Evolutionary conservation across 192 early-diverging fungal genomes (phyloP), one percentile per base, ranked within the genome.

Genomic region (Thamnidium elegans): DNA sequence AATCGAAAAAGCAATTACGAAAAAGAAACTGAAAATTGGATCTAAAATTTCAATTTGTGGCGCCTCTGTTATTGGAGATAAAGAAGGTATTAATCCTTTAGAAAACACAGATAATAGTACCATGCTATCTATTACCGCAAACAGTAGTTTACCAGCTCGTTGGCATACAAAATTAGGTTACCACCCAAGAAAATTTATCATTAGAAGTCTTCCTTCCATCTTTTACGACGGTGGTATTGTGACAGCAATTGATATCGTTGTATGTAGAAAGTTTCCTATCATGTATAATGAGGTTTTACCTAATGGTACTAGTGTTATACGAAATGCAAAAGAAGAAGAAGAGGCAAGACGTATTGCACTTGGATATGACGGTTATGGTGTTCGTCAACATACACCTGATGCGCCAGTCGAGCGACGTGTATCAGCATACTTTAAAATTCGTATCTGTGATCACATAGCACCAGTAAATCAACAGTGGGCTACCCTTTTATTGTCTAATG

Each of bases 121-220:
- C 3, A 58, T 67, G 7, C 58, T 91, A 0, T 32, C 23, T 14
- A 66, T 91, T 30, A 64, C 65, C n/a, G 70, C 78, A 3, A 91
- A 91, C 64, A 71, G 84, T 19, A 82, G 80, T 8, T 63, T 78
- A 7, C 75, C 78, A 9, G 86, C 78, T 1, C 32, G 32, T 59
- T 90, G 89, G 87, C 81, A 91, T 66, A 69, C 79, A 1, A 81
- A 72, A 39, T 73, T 91, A 4, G 90, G 90, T 4, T 84, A 83
- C 54, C 81, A 84, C 46, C 50, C 54, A 7, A 19, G 45, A 13
- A 56, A 51, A 1, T 5, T 71, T 7, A 55, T 85, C 7, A 70
- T 65, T 50, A 63, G 69, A 13, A 21, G 62, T 0, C 42, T 89
- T 26, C 20, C 62, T 1, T 65, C 61, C 17, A 58, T 86, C 5